These are phyloP conservation scores for Amoebophrya sp. DNA, from an alignment of 169 alveolate species.

Conservation along the genomic window DNA sequence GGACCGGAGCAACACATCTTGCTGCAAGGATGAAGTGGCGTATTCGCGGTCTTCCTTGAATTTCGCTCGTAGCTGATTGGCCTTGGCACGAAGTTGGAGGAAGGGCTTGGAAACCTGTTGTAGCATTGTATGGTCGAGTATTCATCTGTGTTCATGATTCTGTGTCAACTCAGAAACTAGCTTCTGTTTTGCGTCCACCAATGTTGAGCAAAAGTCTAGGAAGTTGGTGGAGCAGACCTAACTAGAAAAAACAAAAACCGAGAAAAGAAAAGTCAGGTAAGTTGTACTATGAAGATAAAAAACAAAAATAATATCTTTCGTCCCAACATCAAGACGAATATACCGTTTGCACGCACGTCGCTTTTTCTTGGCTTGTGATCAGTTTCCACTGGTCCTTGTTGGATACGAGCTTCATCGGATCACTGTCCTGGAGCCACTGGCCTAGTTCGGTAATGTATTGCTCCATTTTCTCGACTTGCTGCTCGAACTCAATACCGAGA, in stretches of 20 bases:
- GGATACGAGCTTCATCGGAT: not conserved
- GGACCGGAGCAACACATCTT: not conserved
- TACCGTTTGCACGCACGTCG: not conserved
- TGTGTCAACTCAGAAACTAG: no score
- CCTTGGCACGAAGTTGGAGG: not conserved
- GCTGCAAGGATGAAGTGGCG: no score
- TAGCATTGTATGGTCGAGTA: no score
- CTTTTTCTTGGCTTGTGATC: not conserved
- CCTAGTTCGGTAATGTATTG: not conserved
- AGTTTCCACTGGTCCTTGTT: conserved; percentile 14
- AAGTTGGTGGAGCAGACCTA: no score
- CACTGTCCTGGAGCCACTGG: not conserved
- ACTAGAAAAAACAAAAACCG: no score
- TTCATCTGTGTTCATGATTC: no score
- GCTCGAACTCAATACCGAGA: not conserved
- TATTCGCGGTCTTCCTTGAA: not conserved
- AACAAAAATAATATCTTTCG: no score
- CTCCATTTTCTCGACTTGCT: not conserved
- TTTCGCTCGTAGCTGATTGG: not conserved
- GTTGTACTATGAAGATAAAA: no score
- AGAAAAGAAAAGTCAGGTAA: no score
- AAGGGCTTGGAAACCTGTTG: not conserved
- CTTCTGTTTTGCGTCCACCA: no score
- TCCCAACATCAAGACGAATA: no score
- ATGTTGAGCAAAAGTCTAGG: no score